A percentile compares a stretch with the other conserved stretches of the same genome.
These are phyloP conservation scores for Trametes meyenii DNA, from an alignment of 768 basidiomycete genomes.

Conservation along the genomic window DNA sequence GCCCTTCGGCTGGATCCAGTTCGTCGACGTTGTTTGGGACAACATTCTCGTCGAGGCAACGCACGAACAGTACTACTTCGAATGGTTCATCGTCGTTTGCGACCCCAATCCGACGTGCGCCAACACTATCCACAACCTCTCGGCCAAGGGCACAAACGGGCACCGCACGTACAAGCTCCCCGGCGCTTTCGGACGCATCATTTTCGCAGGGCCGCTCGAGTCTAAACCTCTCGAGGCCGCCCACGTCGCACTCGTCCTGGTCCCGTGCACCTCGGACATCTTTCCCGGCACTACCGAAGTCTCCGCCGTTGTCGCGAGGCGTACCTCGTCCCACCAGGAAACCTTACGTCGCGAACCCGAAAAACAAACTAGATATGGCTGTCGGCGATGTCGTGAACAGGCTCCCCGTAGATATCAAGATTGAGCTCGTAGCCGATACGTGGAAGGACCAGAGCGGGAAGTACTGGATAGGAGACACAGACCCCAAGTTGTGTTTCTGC, in stretches of 20 bases:
- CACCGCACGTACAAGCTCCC: constrained; percentile 52
- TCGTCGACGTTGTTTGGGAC: constrained; percentile 49
- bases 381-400: constrained; percentile 92
- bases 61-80: constrained; percentile 66
- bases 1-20: constrained; percentile 53
- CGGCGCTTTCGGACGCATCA: constrained; percentile 60
- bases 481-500: constrained; percentile 89
- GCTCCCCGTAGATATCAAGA: constrained; percentile 80
- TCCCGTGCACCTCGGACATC: constrained; percentile 70
- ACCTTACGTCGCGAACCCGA: constrained; percentile 84
- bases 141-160: constrained; percentile 48
- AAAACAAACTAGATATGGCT: constrained; percentile 89
- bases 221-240: constrained; percentile 45
- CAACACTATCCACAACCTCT: constrained; percentile 29
- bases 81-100: constrained; percentile 37
- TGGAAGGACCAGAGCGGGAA: constrained; percentile 95
- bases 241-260: constrained; percentile 62
- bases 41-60: constrained; percentile 84
- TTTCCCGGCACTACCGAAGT: constrained; percentile 45
- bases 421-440: constrained; percentile 78
- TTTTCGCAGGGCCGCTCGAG: constrained; percentile 55
- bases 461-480: constrained; percentile 94
- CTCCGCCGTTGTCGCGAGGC: constrained; percentile 48
- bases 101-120: constrained; percentile 35
- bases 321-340: constrained; percentile 51